Evolutionary conservation across 306 rosid species (phyloP), one percentile per base, ranked within the genome.

Genomic region (Parietaria judaica): DNA sequence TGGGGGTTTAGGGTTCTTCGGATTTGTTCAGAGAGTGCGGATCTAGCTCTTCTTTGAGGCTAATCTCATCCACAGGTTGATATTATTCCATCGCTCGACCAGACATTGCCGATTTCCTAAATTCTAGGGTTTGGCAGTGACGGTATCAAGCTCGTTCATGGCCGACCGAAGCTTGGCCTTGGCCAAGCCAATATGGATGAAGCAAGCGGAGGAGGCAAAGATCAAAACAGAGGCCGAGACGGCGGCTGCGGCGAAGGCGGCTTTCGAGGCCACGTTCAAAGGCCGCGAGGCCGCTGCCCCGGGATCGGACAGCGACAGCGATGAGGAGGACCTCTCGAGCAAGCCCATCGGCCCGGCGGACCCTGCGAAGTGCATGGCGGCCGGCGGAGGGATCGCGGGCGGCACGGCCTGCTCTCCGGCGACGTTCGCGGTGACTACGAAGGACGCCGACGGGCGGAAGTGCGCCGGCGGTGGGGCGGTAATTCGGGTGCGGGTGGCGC

Each of bases 141-240:
- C 38, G 52, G 64, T 16, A 14, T 41, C 35, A 23, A 11, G 61
- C 62, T 8, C 45, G 15, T 58, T 64, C 51, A 92, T 92, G 99
- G 99, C 94, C 59, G 97, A 92, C 74, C 96, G 95, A 38, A 85
- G 60, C 71, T 60, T 49, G 52, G 84, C 81, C 34, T 74, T 83
- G 49, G 94, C 56, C 17, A 92, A 88, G 47, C 95, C 99, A 36
- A 73, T 88, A 64, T 92, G 99, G 97, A 79, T 88, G 96, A 94
- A 94, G 81, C 99, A 94, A 66, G 97, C 99, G 3, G 95, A 88
- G 67, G 99, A 94, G 78, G 99, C 97, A 11, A 88, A 80, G 76
- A 55, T 89, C 39, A 94, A 88, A 83, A 86, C 84, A 63, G 97
- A 94, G 82, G 99, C 97, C 0, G 95, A 88, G 85, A 88, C 80